These are phyloP conservation scores for Canariomyces notabilis DNA, from an alignment of 2,329 filamentous ascomycete genomes.

Conservation along the genomic window DNA sequence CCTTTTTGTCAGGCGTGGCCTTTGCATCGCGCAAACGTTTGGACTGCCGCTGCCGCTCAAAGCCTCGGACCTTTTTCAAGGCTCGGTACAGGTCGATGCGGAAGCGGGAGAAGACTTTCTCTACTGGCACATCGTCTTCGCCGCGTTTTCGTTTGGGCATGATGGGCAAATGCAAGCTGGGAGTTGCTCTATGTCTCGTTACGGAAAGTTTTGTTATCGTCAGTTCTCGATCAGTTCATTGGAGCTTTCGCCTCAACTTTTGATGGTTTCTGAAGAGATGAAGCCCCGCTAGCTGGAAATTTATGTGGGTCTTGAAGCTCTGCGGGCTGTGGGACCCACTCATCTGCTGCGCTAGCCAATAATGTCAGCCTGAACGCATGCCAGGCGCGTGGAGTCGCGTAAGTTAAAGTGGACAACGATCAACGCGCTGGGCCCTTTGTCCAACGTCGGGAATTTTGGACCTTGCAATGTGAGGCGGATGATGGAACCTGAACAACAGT, in stretches of 20 bases:
- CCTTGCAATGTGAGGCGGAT: background rate
- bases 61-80: constrained; percentile 67
- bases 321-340: too few relatives aligned
- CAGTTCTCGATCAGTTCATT: too few relatives aligned
- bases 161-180: background rate
- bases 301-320: constrained; percentile 17
- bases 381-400: constrained; percentile 2
- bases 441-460: background rate
- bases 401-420: constrained; percentile 21
- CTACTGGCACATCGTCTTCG: constrained; percentile 38
- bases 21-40: constrained; percentile 50
- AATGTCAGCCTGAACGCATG: background rate
- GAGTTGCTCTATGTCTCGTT: too few relatives aligned
- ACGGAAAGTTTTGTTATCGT: too few relatives aligned
- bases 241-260: too few relatives aligned
- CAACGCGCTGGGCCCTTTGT: too few relatives aligned
- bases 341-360: too few relatives aligned
- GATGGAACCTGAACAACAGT: background rate
- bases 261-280: too few relatives aligned
- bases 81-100: constrained; percentile 59
- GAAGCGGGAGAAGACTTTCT: constrained; percentile 48
- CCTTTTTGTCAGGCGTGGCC: constrained; percentile 44
- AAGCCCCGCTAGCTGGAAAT: constrained; percentile 4
- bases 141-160: constrained; percentile 57
- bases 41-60: constrained; percentile 72